phyloP scores from a whole-genome alignment of 169 alveolate species.

The Eimeria tenella region DNA sequence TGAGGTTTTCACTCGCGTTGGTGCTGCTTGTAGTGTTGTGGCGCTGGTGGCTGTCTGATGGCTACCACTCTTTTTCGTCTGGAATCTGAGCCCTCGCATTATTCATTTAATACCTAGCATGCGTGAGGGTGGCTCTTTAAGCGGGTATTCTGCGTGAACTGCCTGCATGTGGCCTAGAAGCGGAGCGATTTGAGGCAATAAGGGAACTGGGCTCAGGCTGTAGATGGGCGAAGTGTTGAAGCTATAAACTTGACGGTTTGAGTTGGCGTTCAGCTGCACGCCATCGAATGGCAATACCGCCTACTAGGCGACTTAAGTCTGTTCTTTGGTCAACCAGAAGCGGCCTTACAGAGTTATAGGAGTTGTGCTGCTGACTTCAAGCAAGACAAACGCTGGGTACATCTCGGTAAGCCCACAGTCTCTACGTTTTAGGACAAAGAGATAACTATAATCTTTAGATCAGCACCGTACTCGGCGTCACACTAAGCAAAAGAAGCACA shows the following conservation, averaged over 20 bases:
- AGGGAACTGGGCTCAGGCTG: too few relatives aligned
- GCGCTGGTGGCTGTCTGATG: background rate
- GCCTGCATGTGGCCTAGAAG: too few relatives aligned
- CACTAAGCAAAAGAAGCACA: background rate
- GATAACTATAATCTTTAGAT: too few relatives aligned
- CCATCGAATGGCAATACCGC: conserved; percentile 73
- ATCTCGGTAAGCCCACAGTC: conserved; percentile 24
- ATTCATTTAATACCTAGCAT: too few relatives aligned
- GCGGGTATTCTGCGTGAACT: background rate
- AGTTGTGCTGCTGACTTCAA: conserved; percentile 75
- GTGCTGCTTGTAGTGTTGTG: background rate
- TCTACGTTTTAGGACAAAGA: too few relatives aligned
- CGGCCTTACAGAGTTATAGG: conserved; percentile 58
- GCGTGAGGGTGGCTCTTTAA: background rate
- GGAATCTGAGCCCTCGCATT: background rate
- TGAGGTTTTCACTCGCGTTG: background rate
- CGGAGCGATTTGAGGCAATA: too few relatives aligned
- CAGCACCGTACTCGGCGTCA: background rate
- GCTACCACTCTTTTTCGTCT: background rate
- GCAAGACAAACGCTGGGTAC: conserved; percentile 75
- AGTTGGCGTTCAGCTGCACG: conserved; percentile 53
- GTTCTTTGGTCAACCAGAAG: conserved; percentile 31
- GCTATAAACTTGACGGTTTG: background rate
- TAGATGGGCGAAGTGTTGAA: background rate
- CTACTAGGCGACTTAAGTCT: conserved; percentile 64